phyloP scores from a whole-genome alignment of 2,329 filamentous ascomycete genomes.

The Paramyrothecium roridum region DNA sequence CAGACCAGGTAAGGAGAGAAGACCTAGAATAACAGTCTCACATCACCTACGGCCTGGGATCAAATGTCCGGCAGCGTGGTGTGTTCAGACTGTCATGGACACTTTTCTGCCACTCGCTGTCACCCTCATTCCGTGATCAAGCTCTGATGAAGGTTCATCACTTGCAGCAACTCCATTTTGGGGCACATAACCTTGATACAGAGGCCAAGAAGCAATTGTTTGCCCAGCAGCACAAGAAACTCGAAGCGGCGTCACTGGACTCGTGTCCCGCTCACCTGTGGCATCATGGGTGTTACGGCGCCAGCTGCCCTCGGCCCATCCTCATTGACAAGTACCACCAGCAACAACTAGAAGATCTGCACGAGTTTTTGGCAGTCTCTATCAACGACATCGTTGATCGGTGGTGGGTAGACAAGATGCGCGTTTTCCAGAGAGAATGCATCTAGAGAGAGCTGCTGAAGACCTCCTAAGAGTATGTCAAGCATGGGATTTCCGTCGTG shows the following conservation, averaged over 20 bases:
- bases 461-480: constrained; percentile 19
- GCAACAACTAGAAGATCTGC: constrained; percentile 22
- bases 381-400: constrained; percentile 31
- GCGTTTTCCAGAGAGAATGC: constrained; percentile 27
- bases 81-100: no score
- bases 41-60: no score
- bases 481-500: no score
- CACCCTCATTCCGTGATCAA: neutral
- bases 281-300: constrained; percentile 21
- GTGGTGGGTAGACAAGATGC: constrained; percentile 33
- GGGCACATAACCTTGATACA: constrained; percentile 1
- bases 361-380: constrained; percentile 25
- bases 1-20: no score
- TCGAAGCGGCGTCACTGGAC: constrained; percentile 12
- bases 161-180: constrained; percentile 16
- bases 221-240: constrained; percentile 11
- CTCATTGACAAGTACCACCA: constrained; percentile 26
- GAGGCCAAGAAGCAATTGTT: constrained; percentile 4
- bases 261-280: constrained; percentile 22
- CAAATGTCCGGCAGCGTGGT: no score
- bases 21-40: no score
- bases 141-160: constrained; percentile 7
- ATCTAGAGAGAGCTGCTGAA: constrained; percentile 25
- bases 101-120: neutral
- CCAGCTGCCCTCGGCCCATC: constrained; percentile 28